Conservation (phyloP, 345 rosid genomes). For the Laguncularia racemosa region DNA sequence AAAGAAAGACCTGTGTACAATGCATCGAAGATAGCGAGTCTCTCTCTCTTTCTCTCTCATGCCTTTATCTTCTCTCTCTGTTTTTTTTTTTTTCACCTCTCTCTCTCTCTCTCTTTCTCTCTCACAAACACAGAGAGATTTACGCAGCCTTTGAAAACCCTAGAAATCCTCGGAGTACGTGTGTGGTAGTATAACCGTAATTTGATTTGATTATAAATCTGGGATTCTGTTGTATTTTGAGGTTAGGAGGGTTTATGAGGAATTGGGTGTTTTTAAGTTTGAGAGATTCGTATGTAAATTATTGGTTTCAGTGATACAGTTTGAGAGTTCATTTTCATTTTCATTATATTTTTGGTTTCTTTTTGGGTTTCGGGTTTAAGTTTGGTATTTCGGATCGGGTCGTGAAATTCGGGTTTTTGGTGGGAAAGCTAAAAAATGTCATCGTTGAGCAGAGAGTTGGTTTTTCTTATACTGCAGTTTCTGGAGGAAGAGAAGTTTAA, state of each 20-base stretch:
- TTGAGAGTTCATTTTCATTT: too few relatives aligned
- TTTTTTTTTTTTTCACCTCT: too few relatives aligned
- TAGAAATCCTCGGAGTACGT: constrained; percentile 37
- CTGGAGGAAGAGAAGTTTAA: constrained; percentile 83
- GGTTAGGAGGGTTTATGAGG: too few relatives aligned
- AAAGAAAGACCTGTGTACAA: constrained; percentile 32
- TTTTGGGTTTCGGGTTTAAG: not conserved
- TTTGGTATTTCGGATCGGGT: constrained; percentile 3
- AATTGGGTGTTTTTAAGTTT: too few relatives aligned
- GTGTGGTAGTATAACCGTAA: constrained; percentile 4
- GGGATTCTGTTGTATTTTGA: too few relatives aligned
- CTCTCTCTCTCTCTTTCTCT: constrained; percentile 15
- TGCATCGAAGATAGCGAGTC: constrained; percentile 79
- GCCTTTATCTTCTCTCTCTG: constrained; percentile 25
- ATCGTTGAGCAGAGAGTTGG: constrained; percentile 76
- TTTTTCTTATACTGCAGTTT: constrained; percentile 80
- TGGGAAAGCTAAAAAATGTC: constrained; percentile 29
- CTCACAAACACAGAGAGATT: constrained; percentile 19
- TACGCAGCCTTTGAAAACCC: constrained; percentile 34
- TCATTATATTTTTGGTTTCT: not conserved
- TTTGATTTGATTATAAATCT: not conserved
- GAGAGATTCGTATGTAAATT: too few relatives aligned
- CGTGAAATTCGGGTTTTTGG: not conserved
- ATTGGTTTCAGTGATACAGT: too few relatives aligned
- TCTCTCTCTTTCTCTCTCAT: constrained; percentile 24